These are phyloP conservation scores for Clitoria ternatea DNA, from an alignment of 306 rosid species.

Conservation along the genomic window DNA sequence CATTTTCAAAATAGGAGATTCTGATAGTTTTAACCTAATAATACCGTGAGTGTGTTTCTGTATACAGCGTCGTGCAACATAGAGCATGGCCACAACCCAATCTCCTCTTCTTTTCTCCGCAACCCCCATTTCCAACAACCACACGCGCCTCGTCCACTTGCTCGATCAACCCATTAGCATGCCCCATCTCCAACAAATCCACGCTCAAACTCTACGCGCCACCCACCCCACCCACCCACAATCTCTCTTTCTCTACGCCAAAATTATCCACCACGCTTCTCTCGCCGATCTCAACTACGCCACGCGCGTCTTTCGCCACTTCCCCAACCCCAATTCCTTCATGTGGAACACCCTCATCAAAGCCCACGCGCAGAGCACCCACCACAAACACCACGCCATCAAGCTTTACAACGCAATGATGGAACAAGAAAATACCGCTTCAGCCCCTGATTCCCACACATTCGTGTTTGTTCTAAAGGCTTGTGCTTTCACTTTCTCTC, in stretches of 20 bases:
- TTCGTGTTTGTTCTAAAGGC: conserved; percentile 76
- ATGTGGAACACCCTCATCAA: conserved; percentile 81
- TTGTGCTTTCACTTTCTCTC: conserved; percentile 55
- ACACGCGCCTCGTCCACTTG: conserved; percentile 43
- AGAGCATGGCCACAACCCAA: conserved; percentile 23
- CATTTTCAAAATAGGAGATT: too few relatives aligned
- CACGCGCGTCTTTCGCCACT: conserved; percentile 45
- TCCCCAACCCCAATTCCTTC: conserved; percentile 58
- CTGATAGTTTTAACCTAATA: too few relatives aligned
- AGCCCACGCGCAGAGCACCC: conserved; percentile 55
- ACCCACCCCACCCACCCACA: conserved; percentile 36
- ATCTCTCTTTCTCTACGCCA: conserved; percentile 41
- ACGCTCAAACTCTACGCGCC: conserved; percentile 69
- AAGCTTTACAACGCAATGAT: conserved; percentile 48
- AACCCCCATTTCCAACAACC: conserved; percentile 3
- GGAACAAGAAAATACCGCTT: conserved; percentile 28
- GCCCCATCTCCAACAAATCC: conserved; percentile 64
- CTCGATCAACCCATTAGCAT: conserved; percentile 34
- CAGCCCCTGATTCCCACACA: conserved; percentile 56
- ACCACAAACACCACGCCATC: conserved; percentile 37
- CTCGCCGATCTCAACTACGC: conserved; percentile 46
- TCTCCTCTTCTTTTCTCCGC: conserved; percentile 7
- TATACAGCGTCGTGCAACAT: too few relatives aligned
- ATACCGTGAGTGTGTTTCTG: too few relatives aligned
- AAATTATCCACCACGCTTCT: conserved; percentile 53